These are phyloP conservation scores for barrel medic (Medicago truncatula) DNA, from an alignment of 306 rosid genomes.

Conservation along the genomic window DNA sequence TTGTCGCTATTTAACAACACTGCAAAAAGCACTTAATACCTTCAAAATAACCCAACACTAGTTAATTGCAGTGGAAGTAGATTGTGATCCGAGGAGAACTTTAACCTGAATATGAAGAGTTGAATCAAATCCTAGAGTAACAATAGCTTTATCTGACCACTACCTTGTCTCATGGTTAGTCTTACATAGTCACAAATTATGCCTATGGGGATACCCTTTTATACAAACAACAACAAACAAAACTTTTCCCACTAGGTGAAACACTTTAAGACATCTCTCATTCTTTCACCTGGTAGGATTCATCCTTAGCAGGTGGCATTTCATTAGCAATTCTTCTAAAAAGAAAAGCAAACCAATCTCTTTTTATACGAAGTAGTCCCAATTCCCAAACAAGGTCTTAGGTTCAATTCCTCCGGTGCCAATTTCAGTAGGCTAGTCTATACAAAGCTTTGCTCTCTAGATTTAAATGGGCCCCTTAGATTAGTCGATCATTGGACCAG, in stretches of 20 bases:
- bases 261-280: neutral
- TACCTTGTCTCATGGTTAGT: neutral
- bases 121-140: neutral
- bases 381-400: no score
- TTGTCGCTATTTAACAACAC: no score
- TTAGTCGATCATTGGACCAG: no score
- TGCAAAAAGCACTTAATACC: neutral
- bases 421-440: no score
- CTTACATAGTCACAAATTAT: slow-evolving; percentile 3
- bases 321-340: neutral
- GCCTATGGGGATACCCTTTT: neutral
- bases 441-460: no score
- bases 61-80: no score
- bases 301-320: neutral
- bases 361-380: neutral
- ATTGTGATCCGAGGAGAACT: neutral
- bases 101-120: neutral
- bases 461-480: no score
- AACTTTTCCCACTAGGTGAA: neutral
- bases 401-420: no score
- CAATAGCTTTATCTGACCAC: neutral
- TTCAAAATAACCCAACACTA: slow-evolving; percentile 18
- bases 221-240: neutral
- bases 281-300: neutral
- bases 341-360: neutral